Evolutionary conservation across 257 asterid species (phyloP).

Genomic region (Verbena officinalis): DNA sequence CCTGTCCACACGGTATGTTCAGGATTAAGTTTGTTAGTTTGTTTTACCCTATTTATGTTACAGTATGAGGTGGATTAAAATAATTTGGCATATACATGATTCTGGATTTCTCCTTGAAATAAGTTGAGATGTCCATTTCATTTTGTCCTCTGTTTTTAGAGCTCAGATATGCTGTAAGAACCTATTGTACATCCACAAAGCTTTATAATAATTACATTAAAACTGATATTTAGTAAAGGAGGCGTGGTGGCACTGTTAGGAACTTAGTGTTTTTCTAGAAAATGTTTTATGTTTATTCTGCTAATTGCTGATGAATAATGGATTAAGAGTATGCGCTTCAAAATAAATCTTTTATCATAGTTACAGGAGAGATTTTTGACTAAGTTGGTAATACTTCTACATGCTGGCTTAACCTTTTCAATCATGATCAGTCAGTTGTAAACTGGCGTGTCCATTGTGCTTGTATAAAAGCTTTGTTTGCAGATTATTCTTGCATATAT

Average conservation of each 20-base stretch:
- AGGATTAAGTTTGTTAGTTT: conserved; percentile 13
- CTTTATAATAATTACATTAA: background rate
- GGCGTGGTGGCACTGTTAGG: background rate
- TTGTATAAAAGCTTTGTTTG: no score
- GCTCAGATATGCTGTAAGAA: background rate
- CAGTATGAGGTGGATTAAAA: background rate
- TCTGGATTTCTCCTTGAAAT: background rate
- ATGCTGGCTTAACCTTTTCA: no score
- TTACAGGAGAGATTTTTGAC: no score
- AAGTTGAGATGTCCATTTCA: background rate
- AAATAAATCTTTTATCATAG: no score
- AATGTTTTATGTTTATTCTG: no score
- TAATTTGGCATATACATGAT: no score
- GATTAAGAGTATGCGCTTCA: no score
- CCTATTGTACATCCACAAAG: background rate
- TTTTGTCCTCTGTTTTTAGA: background rate
- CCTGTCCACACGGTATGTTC: conserved; percentile 96
- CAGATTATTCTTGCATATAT: no score
- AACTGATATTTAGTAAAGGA: background rate
- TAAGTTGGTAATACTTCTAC: no score
- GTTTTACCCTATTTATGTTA: background rate
- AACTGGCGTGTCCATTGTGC: no score
- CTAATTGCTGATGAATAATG: no score
- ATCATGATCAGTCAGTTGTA: no score
- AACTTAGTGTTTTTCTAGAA: background rate